Evolutionary conservation across 2,329 filamentous ascomycete species (phyloP).

Genomic region (Ceratocystis diversiconidia): DNA sequence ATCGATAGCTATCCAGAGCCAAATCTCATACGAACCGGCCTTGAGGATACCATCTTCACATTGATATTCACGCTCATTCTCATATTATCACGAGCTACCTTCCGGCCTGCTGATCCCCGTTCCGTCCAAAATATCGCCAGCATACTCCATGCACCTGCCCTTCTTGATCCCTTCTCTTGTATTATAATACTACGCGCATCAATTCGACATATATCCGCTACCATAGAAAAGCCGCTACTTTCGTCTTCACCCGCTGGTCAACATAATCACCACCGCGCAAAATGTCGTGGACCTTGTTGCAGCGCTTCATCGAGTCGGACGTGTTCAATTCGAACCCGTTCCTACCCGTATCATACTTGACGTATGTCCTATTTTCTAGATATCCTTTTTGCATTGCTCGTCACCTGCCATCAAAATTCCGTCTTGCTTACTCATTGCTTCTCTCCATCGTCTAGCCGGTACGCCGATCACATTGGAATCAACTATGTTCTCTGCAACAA

Average conservation of each 20-base stretch:
- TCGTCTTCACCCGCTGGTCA: background rate
- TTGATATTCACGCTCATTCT: background rate
- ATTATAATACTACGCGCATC: background rate
- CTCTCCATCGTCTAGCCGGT: constrained; percentile 43
- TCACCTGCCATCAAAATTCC: background rate
- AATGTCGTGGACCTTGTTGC: constrained; percentile 77
- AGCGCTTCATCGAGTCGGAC: constrained; percentile 84
- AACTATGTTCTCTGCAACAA: constrained; percentile 82
- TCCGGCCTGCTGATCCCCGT: background rate
- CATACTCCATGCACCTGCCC: background rate
- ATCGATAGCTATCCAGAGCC: background rate
- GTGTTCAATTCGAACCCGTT: constrained; percentile 87
- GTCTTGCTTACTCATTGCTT: constrained; percentile 8
- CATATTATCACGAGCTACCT: background rate
- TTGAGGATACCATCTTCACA: background rate
- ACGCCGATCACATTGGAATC: constrained; percentile 79
- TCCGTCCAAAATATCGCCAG: background rate
- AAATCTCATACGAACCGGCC: background rate
- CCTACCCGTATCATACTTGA: constrained; percentile 75
- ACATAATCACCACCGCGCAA: constrained; percentile 20
- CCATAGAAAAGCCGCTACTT: background rate
- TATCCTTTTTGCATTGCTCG: background rate
- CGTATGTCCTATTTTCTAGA: constrained; percentile 40
- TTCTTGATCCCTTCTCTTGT: background rate
- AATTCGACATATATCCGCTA: background rate